Evolutionary conservation across 805 yeast genomes (phyloP).

Genomic region (Candida suzukii): DNA sequence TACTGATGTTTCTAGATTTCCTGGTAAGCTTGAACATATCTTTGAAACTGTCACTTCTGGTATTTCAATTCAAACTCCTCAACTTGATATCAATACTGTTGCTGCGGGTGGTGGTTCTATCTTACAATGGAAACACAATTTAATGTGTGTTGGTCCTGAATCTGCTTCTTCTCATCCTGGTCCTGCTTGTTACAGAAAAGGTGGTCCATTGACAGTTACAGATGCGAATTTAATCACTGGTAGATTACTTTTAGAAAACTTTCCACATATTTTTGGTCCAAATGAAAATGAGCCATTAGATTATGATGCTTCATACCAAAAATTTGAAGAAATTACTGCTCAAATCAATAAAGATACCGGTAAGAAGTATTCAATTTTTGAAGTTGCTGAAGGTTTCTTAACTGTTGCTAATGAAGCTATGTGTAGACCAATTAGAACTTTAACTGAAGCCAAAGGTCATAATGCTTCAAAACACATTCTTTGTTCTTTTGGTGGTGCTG

Average conservation of each 20-base stretch:
- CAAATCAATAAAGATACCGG: conserved; percentile 25
- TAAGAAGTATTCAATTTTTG: conserved; percentile 12
- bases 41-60: conserved; percentile 22
- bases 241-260: conserved; percentile 29
- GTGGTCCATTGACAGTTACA: conserved; percentile 36
- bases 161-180: conserved; percentile 38
- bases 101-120: conserved; percentile 11
- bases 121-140: conserved; percentile 17
- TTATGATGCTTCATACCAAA: conserved; percentile 21
- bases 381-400: conserved; percentile 33
- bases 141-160: conserved; percentile 35
- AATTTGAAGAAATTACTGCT: conserved; percentile 26
- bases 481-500: conserved; percentile 41
- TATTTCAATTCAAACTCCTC: conserved; percentile 22
- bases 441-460: conserved; percentile 37
- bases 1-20: conserved; percentile 66
- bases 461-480: conserved; percentile 32
- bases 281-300: conserved; percentile 15
- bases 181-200: conserved; percentile 37
- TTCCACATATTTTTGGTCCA: conserved; percentile 23
- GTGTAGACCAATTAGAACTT: conserved; percentile 37
- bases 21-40: conserved; percentile 17
- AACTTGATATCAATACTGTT: conserved; percentile 15
- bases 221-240: conserved; percentile 36
- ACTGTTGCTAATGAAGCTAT: conserved; percentile 34